Evolutionary conservation across 2,329 filamentous ascomycete species (phyloP).

Genomic region (Metarhizium anisopliae): DNA sequence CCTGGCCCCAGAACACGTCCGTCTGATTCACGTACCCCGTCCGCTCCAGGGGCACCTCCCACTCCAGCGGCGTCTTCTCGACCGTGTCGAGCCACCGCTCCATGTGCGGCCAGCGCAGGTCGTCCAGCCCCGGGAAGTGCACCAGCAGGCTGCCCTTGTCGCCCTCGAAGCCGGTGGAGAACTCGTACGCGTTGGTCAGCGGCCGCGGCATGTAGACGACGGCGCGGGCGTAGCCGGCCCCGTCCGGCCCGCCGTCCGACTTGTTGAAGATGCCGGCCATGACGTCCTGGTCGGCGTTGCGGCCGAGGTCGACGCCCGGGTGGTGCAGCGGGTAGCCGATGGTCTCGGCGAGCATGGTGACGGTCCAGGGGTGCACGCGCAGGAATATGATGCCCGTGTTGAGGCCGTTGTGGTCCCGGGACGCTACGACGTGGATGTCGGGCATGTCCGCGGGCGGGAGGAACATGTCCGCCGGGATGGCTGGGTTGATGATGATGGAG

Average conservation of each 20-base stretch:
- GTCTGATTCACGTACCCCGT: background rate
- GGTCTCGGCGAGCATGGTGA: background rate
- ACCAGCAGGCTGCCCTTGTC: background rate
- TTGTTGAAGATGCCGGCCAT: background rate
- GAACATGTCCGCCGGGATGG: background rate
- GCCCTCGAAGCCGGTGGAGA: background rate
- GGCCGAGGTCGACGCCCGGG: background rate
- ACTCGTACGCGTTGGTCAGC: background rate
- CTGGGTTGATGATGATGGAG: background rate
- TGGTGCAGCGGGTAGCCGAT: background rate
- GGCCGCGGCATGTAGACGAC: background rate
- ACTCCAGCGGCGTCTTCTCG: background rate
- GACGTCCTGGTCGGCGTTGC: background rate
- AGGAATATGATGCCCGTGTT: background rate
- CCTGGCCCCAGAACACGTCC: background rate
- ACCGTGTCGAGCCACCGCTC: background rate
- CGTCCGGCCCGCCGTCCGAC: background rate
- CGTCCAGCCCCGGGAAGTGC: background rate
- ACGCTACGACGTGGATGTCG: background rate
- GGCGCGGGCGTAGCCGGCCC: background rate
- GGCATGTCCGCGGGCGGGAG: background rate
- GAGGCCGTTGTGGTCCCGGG: background rate
- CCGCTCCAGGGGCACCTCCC: background rate
- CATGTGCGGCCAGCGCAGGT: constrained; percentile 11
- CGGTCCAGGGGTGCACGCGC: background rate